Evolutionary conservation across 345 rosid genomes (phyloP), one percentile per base, ranked within the genome.

Genomic region (Lumnitzera racemosa): DNA sequence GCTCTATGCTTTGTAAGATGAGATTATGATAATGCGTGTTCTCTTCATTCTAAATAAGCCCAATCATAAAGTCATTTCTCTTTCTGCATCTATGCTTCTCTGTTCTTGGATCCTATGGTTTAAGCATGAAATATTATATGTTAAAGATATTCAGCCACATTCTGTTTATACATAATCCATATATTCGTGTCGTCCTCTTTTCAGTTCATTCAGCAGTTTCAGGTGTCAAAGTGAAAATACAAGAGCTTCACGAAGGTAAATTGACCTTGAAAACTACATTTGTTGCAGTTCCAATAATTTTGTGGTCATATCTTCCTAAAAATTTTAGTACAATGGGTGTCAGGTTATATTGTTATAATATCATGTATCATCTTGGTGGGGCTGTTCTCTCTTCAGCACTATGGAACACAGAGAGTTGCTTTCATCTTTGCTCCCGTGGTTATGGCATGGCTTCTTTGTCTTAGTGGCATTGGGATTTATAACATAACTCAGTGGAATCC

Each of bases 141-240:
- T 3, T 5, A 27, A 27, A 27, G 31, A 27, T 27, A 27, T 5
- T 27, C 31, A 2, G 31, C 31, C 31, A 27, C 31, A 27, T 36
- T 7, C 43, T 36, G 43, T 36, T 36, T 5, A 36, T 36, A 36
- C 43, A 4, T 36, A 5, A 9, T 36, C 43, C 43, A 36, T 5
- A 36, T 36, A 36, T 7, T 13, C 23, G 56, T 64, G 13, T 43
- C 56, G 66, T 66, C 63, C 47, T 55, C 47, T 52, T 79, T 70
- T 69, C 82, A 88, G 96, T 88, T 70, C 88, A 81, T 63, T 83
- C 91, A 61, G 96, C 96, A 53, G 96, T 88, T 69, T 83, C 88
- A 20, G 96, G 91, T 12, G 80, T 83, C 51, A 69, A 77, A 66
- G 77, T 85, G 56, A 88, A 85, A 78, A 56, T 83, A 47, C 62